phyloP scores from a whole-genome alignment of 129 eudicot genomes.

The Escallonia herrerae region DNA sequence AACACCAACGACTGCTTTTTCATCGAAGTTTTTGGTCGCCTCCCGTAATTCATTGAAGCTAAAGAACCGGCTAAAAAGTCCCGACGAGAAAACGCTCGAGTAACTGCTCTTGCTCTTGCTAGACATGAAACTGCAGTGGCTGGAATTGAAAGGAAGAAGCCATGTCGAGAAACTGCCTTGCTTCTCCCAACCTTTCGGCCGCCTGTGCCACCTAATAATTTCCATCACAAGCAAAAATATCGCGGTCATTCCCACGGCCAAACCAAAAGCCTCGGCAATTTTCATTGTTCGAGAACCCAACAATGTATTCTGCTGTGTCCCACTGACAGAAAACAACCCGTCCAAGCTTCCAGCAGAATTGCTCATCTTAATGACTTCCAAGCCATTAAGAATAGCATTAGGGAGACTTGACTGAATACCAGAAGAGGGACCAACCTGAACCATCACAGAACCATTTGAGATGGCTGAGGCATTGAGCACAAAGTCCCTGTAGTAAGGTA shows the following conservation, averaged over 20 bases:
- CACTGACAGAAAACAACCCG: conserved; percentile 66
- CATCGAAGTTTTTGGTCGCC: conserved; percentile 81
- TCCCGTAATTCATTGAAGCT: conserved; percentile 50
- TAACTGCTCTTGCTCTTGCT: conserved; percentile 53
- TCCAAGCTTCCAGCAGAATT: conserved; percentile 65
- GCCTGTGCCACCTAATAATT: conserved; percentile 31
- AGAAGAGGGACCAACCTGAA: conserved; percentile 75
- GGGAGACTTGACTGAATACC: conserved; percentile 32
- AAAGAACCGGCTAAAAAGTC: conserved; percentile 54
- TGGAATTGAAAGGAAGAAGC: conserved; percentile 73
- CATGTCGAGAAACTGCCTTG: conserved; percentile 68
- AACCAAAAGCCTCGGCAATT: conserved; percentile 35
- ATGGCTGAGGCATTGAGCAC: conserved; percentile 56
- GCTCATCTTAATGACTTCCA: conserved; percentile 92
- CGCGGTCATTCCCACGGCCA: conserved; percentile 43
- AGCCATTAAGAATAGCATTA: conserved; percentile 80
- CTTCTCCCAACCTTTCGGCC: conserved; percentile 51
- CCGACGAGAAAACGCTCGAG: conserved; percentile 48
- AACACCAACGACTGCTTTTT: conserved; percentile 67
- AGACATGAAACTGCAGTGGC: conserved; percentile 49
- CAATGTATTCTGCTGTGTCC: conserved; percentile 9
- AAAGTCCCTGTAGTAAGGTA: conserved; percentile 75
- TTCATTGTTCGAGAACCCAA: conserved; percentile 11
- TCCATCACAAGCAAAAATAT: conserved; percentile 29
- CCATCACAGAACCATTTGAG: conserved; percentile 43